Conservation (phyloP, 2,329 filamentous ascomycete genomes). For the Paraphaeosphaeria sporulosa region DNA sequence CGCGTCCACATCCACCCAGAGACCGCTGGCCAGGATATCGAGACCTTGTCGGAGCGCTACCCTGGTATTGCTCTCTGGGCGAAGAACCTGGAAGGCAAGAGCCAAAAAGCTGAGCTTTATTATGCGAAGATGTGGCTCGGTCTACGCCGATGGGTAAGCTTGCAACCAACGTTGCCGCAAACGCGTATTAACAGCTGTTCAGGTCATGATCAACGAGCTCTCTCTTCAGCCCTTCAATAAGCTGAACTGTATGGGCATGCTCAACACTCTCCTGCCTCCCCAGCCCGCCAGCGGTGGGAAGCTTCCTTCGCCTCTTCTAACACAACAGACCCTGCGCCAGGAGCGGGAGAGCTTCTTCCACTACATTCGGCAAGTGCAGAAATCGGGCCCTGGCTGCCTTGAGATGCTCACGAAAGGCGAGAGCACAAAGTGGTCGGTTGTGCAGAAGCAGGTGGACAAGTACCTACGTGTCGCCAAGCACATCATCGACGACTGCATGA, state of each 20-base stretch:
- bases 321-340: conserved; percentile 58
- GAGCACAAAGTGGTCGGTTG: conserved; percentile 63
- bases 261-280: conserved; percentile 72
- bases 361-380: conserved; percentile 66
- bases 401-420: conserved; percentile 62
- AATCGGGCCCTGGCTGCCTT: conserved; percentile 62
- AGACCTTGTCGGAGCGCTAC: conserved; percentile 58
- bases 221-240: conserved; percentile 69
- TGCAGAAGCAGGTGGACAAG: conserved; percentile 60
- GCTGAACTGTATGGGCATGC: conserved; percentile 71
- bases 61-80: conserved; percentile 66
- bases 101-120: conserved; percentile 44
- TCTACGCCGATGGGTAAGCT: conserved; percentile 68
- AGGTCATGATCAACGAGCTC: conserved; percentile 72
- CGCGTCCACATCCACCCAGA: conserved; percentile 61
- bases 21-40: conserved; percentile 55
- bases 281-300: conserved; percentile 48
- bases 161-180: background rate
- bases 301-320: conserved; percentile 61
- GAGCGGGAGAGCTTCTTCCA: conserved; percentile 70
- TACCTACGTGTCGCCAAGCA: conserved; percentile 67
- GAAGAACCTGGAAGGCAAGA: conserved; percentile 55
- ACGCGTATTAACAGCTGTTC: conserved; percentile 18
- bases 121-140: conserved; percentile 70
- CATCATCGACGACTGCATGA: conserved; percentile 66